These are phyloP conservation scores for Aspergillus incahuasiensis DNA, from an alignment of 495 filamentous ascomycete genomes.

Conservation along the genomic window DNA sequence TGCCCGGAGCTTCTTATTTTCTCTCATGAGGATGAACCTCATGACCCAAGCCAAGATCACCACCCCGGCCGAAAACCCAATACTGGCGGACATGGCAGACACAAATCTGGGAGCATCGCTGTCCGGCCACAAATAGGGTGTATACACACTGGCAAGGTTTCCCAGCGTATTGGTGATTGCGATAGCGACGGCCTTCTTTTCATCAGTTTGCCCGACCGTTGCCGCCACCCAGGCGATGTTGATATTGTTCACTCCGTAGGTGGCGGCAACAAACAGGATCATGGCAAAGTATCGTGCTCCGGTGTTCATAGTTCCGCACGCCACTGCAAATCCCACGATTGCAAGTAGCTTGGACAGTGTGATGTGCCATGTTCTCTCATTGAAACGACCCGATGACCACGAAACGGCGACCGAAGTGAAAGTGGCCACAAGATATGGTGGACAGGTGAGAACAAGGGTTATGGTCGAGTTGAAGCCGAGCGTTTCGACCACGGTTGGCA, in stretches of 20 bases:
- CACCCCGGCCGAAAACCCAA: conserved; percentile 37
- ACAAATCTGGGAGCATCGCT: conserved; percentile 43
- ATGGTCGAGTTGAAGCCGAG: conserved; percentile 36
- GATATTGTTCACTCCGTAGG: conserved; percentile 48
- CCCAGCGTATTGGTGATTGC: conserved; percentile 44
- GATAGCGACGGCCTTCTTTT: conserved; percentile 45
- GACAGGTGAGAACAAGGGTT: conserved; percentile 51
- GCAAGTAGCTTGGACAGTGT: conserved; percentile 28
- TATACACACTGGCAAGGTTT: conserved; percentile 47
- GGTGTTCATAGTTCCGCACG: conserved; percentile 30
- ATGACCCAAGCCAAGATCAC: conserved; percentile 36
- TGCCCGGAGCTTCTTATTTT: conserved; percentile 45
- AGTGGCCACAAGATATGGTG: conserved; percentile 48
- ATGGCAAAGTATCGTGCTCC: conserved; percentile 50
- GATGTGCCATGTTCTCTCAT: conserved; percentile 48
- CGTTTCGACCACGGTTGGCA: conserved; percentile 40
- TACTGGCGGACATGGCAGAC: conserved; percentile 40
- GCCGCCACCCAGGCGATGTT: conserved; percentile 51
- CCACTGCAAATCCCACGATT: conserved; percentile 39
- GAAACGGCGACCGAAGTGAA: conserved; percentile 41
- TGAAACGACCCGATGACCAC: conserved; percentile 38
- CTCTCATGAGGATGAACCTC: conserved; percentile 35
- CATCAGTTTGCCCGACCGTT: conserved; percentile 49
- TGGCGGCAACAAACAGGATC: conserved; percentile 46
- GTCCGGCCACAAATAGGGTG: conserved; percentile 49